A percentile compares a stretch with the other conserved stretches of the same genome.
Evolutionary conservation across 1,284 basidiomycete genomes (phyloP).

Genomic region (Vanrija sp.): DNA sequence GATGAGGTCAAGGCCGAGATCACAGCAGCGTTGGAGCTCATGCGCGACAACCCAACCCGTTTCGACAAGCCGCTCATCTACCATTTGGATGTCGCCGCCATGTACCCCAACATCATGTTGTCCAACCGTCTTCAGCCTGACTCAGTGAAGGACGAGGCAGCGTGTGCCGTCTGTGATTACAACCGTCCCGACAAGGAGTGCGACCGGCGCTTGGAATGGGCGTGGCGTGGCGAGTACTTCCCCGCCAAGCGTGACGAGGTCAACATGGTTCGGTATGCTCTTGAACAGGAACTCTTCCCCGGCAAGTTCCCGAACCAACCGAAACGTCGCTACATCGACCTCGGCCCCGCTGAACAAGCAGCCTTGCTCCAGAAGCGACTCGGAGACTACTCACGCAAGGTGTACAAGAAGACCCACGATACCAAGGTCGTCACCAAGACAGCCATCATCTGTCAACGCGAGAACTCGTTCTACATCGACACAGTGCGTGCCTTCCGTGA

Average conservation of each 20-base stretch:
- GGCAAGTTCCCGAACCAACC: conserved; percentile 69
- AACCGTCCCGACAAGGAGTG: conserved; percentile 95
- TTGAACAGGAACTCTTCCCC: conserved; percentile 93
- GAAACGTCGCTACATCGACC: conserved; percentile 76
- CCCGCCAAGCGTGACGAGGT: conserved; percentile 96
- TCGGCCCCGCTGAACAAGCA: conserved; percentile 82
- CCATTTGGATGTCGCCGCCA: conserved; percentile 97
- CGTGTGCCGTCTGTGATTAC: conserved; percentile 97
- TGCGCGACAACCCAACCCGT: conserved; percentile 87
- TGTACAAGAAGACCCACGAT: conserved; percentile 99
- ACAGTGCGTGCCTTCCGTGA: conserved; percentile 97
- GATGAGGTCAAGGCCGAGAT: conserved; percentile 86
- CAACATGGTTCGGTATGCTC: conserved; percentile 97
- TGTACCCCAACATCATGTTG: conserved; percentile 99
- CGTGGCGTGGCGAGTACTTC: conserved; percentile 98
- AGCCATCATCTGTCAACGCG: conserved; percentile 94
- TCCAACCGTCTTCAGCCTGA: conserved; percentile 98
- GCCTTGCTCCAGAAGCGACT: conserved; percentile 92
- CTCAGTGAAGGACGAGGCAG: conserved; percentile 93
- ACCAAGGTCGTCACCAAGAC: conserved; percentile 93
- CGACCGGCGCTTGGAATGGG: conserved; percentile 93
- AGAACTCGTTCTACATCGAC: conserved; percentile 99
- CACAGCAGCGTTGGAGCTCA: conserved; percentile 70
- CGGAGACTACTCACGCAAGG: conserved; percentile 96
- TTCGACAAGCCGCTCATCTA: conserved; percentile 94